Evolutionary conservation across 768 basidiomycete species (phyloP).

Genomic region (Mycena maculata): DNA sequence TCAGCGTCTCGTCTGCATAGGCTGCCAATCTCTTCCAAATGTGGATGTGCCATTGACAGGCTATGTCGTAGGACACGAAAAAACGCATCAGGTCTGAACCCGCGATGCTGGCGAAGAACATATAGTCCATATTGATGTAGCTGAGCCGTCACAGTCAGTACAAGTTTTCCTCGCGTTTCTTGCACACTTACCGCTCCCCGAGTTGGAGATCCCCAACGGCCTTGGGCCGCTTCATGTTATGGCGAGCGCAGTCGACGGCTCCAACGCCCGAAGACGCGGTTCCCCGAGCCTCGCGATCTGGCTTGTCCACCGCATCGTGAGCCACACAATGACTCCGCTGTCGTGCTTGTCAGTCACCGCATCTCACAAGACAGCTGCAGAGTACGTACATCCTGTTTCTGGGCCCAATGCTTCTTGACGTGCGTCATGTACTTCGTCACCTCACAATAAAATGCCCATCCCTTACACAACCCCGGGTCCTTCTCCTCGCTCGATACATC

Average conservation of each 20-base stretch:
- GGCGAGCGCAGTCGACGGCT: conserved; percentile 17
- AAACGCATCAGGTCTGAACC: conserved; percentile 6
- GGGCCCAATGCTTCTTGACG: conserved; percentile 4
- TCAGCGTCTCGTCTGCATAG: neutral
- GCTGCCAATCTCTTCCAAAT: neutral
- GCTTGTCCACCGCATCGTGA: conserved; percentile 2
- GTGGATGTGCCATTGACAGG: conserved; percentile 24
- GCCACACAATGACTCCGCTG: conserved; percentile 30
- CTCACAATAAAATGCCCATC: too few species aligned
- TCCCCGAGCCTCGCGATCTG: neutral
- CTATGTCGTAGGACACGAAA: conserved; percentile 40
- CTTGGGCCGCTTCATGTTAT: conserved; percentile 20
- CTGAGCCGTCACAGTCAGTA: neutral
- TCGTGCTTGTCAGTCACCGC: neutral
- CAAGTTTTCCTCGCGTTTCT: neutral
- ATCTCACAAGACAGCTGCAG: too few species aligned
- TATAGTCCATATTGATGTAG: conserved; percentile 41
- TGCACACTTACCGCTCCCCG: conserved; percentile 33
- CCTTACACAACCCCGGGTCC: conserved; percentile 29
- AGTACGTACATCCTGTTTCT: neutral
- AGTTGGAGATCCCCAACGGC: conserved; percentile 35
- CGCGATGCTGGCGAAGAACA: conserved; percentile 37
- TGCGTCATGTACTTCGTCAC: conserved; percentile 16
- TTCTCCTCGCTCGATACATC: conserved; percentile 30
- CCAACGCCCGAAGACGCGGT: conserved; percentile 24